Percentiles rank a stretch among this genome's conserved stretches.
Conservation (phyloP, 139 green algal genomes). For the Pedinophyceae sp. region DNA sequence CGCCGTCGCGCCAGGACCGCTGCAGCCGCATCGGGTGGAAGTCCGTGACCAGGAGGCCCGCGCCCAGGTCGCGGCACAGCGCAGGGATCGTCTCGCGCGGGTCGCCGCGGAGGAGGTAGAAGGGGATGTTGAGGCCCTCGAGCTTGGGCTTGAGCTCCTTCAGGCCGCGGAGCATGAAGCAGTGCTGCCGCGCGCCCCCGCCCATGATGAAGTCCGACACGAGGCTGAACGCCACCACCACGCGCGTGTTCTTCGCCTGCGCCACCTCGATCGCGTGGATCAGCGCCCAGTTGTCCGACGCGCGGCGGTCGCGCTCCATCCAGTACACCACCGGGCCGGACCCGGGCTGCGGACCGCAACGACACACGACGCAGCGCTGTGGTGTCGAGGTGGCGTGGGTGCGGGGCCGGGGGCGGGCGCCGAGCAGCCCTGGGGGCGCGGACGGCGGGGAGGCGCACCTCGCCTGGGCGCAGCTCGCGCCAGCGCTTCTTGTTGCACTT, state of each 20-base stretch:
- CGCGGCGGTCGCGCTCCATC: constrained; percentile 82
- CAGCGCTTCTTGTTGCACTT: constrained; percentile 6
- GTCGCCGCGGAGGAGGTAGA: constrained; percentile 59
- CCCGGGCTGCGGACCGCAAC: background rate
- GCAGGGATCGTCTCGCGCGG: constrained; percentile 50
- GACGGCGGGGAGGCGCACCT: constrained; percentile 4
- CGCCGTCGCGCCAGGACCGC: background rate
- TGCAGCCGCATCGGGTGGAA: constrained; percentile 1
- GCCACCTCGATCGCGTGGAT: constrained; percentile 52
- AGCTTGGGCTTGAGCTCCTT: constrained; percentile 38
- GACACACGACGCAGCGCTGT: background rate
- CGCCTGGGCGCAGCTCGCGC: background rate
- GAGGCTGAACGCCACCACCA: constrained; percentile 33
- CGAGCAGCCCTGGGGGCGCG: background rate
- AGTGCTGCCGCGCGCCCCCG: constrained; percentile 64
- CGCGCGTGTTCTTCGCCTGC: constrained; percentile 35
- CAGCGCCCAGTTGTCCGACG: constrained; percentile 90
- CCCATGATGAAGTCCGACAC: constrained; percentile 1
- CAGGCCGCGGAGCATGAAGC: constrained; percentile 78
- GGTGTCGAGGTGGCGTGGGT: background rate
- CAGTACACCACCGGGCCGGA: constrained; percentile 31
- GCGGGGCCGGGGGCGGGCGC: background rate
- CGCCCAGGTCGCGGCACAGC: constrained; percentile 35
- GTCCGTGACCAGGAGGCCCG: constrained; percentile 60
- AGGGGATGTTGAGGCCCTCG: constrained; percentile 41